These are phyloP conservation scores for Dalbergia cultrata DNA, from an alignment of 306 rosid species.

Conservation along the genomic window DNA sequence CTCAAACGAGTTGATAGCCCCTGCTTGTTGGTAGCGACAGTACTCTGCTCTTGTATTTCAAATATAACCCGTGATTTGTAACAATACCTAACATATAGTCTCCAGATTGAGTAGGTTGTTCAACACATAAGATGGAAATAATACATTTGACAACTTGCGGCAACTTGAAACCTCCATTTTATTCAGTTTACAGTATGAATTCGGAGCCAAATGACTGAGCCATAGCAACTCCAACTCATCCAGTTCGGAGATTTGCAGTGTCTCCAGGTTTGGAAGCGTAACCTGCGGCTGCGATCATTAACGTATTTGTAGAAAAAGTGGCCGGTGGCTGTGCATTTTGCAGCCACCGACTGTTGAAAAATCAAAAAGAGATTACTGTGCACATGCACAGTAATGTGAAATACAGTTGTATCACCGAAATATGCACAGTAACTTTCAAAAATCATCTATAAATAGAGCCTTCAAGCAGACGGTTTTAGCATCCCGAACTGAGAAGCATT, in stretches of 20 bases:
- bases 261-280: slow-evolving; percentile 16
- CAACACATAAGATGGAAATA: not conserved
- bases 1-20: not conserved
- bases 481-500: no score
- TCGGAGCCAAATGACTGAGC: not conserved
- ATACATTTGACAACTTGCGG: not conserved
- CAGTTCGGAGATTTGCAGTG: not conserved
- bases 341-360: no score
- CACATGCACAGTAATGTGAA: no score
- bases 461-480: no score
- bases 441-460: no score
- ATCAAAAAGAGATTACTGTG: no score
- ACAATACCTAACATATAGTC: not conserved
- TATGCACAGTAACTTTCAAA: no score
- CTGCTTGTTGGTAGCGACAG: not conserved
- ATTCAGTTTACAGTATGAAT: slow-evolving; percentile 12
- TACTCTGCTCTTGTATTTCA: not conserved
- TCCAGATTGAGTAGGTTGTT: not conserved
- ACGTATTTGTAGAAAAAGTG: no score
- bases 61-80: not conserved
- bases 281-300: not conserved
- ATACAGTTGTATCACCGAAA: no score
- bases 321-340: no score
- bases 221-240: slow-evolving; percentile 1
- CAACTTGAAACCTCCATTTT: not conserved